These are phyloP conservation scores for Myriosclerotinia curreyana DNA, from an alignment of 2,329 filamentous ascomycete species.

Conservation along the genomic window DNA sequence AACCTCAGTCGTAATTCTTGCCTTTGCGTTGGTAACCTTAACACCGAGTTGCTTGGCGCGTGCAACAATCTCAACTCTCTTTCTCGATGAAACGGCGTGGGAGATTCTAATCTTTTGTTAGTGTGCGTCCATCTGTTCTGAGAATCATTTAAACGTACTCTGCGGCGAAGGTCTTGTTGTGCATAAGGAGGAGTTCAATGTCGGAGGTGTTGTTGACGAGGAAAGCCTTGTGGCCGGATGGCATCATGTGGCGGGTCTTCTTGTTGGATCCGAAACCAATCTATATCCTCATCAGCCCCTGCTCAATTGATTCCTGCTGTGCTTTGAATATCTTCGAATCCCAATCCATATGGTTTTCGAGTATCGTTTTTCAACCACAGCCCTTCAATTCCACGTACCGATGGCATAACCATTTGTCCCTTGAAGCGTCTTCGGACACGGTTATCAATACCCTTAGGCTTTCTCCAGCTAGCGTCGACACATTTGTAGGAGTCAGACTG, in stretches of 20 bases:
- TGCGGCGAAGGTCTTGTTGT: constrained; percentile 98
- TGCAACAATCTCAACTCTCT: constrained; percentile 96
- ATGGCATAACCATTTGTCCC: constrained; percentile 94
- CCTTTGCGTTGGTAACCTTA: constrained; percentile 99
- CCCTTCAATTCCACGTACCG: constrained; percentile 63
- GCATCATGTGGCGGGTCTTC: constrained; percentile 99
- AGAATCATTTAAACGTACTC: constrained; percentile 64
- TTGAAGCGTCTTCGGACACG: constrained; percentile 95
- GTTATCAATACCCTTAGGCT: constrained; percentile 99
- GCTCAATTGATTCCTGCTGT: constrained; percentile 13
- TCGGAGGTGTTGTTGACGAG: constrained; percentile 96
- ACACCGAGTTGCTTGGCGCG: constrained; percentile 97
- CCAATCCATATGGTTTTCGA: constrained; percentile 1
- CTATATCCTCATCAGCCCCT: constrained; percentile 48
- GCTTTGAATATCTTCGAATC: constrained; percentile 18
- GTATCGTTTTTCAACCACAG: background rate
- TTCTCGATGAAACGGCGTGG: constrained; percentile 96
- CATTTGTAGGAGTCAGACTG: constrained; percentile 97
- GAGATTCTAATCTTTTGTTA: constrained; percentile 66
- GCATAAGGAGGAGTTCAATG: constrained; percentile 97
- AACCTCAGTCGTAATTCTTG: constrained; percentile 94
- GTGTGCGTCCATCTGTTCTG: background rate
- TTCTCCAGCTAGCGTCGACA: constrained; percentile 89
- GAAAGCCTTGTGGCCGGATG: constrained; percentile 99
- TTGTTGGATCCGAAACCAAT: constrained; percentile 99